Conservation (phyloP, 2,329 filamentous ascomycete genomes). For the Pseudogymnoascus sp. region DNA sequence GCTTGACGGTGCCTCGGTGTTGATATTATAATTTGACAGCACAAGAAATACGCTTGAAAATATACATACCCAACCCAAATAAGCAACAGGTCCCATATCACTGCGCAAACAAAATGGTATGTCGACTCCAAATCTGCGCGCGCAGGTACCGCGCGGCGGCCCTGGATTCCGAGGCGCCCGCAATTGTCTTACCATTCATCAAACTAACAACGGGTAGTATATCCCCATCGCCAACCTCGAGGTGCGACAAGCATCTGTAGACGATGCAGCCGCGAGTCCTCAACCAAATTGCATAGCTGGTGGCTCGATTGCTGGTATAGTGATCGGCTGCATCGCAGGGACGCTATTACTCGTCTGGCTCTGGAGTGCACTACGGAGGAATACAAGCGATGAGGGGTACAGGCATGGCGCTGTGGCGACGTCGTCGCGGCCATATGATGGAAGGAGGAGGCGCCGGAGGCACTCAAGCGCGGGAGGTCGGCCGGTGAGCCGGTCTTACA, state of each 20-base stretch:
- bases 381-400: background rate
- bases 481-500: conserved; percentile 1
- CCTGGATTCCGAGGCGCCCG: background rate
- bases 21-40: background rate
- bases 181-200: background rate
- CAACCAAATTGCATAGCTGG: conserved; percentile 9
- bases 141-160: background rate
- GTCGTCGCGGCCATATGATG: background rate
- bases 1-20: background rate
- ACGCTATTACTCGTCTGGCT: conserved; percentile 6
- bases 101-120: background rate
- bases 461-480: conserved; percentile 3
- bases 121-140: background rate
- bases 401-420: background rate
- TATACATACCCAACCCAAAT: background rate
- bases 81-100: background rate
- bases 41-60: background rate
- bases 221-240: conserved; percentile 9
- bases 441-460: background rate
- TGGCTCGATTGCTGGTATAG: conserved; percentile 9
- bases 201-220: conserved; percentile 4
- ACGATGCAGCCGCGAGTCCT: background rate
- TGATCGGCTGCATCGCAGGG: conserved; percentile 12
- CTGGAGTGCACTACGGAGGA: background rate
- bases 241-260: background rate